These are phyloP conservation scores for Citrullus amarus DNA, from an alignment of 306 rosid genomes.

Conservation along the genomic window DNA sequence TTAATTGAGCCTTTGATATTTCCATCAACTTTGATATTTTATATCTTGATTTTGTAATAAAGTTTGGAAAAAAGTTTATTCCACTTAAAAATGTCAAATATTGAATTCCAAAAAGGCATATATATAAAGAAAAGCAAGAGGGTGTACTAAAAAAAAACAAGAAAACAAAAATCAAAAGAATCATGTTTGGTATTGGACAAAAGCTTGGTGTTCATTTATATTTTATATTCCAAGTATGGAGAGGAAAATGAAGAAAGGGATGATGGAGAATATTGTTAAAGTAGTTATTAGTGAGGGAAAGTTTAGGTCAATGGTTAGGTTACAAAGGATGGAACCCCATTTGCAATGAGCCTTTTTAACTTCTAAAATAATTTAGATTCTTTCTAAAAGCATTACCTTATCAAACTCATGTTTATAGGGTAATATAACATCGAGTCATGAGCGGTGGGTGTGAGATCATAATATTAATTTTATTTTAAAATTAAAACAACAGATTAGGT, in stretches of 20 bases:
- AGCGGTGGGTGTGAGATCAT: not conserved
- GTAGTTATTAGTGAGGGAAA: not conserved
- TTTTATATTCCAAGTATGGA: not conserved
- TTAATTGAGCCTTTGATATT: too few species aligned
- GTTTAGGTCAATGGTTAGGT: constrained; percentile 8
- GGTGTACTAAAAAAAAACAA: not conserved
- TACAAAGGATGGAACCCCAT: not conserved
- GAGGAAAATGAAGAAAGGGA: too few species aligned
- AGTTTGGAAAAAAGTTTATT: too few species aligned
- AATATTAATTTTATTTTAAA: not conserved
- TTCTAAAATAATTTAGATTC: not conserved
- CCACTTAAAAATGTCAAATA: not conserved
- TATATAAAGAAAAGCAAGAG: not conserved
- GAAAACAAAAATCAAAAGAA: too few species aligned
- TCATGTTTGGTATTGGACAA: not conserved
- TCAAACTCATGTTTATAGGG: not conserved
- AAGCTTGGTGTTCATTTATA: not conserved
- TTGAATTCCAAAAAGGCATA: not conserved
- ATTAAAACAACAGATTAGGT: not conserved
- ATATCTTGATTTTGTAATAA: too few species aligned
- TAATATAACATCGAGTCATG: not conserved
- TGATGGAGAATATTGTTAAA: not conserved
- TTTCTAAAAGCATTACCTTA: not conserved
- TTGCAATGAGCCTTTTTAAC: not conserved
- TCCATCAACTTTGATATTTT: too few species aligned